phyloP scores from a whole-genome alignment of 495 filamentous ascomycete species.

The Talaromyces nanjingensis region DNA sequence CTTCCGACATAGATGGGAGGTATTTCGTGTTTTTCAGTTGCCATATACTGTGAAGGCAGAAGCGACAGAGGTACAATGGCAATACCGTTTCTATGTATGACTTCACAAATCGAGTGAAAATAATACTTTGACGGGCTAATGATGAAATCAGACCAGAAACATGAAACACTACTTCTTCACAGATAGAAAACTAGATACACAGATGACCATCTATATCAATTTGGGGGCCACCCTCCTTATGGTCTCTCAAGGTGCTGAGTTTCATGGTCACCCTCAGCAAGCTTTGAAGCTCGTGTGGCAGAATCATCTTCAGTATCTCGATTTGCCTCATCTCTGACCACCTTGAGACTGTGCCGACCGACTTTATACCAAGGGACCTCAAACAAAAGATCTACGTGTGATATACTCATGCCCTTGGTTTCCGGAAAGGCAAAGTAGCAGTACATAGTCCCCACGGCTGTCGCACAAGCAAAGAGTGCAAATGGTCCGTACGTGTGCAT shows the following conservation, averaged over 20 bases:
- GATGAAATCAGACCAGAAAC: no score
- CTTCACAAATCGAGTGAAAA: no score
- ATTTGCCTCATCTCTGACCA: not conserved
- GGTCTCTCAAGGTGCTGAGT: not conserved
- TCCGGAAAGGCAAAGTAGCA: conserved; percentile 18
- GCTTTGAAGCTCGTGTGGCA: not conserved
- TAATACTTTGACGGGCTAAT: no score
- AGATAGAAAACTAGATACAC: no score
- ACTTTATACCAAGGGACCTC: conserved; percentile 17
- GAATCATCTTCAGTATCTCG: not conserved
- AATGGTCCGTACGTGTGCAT: conserved; percentile 21
- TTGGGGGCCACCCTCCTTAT: no score
- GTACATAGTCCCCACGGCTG: conserved; percentile 13
- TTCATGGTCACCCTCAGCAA: not conserved
- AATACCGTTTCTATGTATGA: no score
- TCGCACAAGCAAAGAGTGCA: conserved; percentile 16
- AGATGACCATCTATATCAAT: no score
- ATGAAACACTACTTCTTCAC: no score
- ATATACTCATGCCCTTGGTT: conserved; percentile 20
- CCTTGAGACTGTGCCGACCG: not conserved
- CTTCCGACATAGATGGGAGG: no score
- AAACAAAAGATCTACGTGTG: conserved; percentile 12
- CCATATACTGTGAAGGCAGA: no score
- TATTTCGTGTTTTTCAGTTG: no score
- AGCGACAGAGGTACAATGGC: no score